phyloP scores from a whole-genome alignment of 805 yeast genomes.

The Wickerhamiella vanderwaltii region DNA sequence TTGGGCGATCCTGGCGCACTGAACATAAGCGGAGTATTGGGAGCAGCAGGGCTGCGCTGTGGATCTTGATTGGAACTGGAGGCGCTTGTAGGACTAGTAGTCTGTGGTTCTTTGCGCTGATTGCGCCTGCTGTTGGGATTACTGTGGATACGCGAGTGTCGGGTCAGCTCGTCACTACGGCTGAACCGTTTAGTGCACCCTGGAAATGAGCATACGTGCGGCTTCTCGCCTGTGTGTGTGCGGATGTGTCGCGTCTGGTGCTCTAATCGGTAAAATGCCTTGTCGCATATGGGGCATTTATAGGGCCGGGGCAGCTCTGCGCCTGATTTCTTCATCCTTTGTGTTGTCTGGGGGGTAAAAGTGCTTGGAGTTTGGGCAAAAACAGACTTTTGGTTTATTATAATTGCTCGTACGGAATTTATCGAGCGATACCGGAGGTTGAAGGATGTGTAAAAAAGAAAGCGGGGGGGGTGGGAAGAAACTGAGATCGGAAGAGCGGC shows the following conservation, averaged over 20 bases:
- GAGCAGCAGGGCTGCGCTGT: constrained; percentile 5
- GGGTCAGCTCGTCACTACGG: constrained; percentile 72
- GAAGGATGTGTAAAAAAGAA: too few relatives aligned
- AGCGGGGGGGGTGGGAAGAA: background rate
- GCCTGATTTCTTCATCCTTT: constrained; percentile 6
- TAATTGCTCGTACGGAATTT: too few relatives aligned
- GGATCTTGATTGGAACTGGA: background rate
- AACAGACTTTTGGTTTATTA: background rate
- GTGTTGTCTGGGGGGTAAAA: background rate
- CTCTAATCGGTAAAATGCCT: constrained; percentile 78
- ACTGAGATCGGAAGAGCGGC: background rate
- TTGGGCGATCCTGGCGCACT: constrained; percentile 8
- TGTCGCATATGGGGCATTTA: constrained; percentile 71
- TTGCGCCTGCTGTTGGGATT: constrained; percentile 29
- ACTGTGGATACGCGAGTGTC: constrained; percentile 70
- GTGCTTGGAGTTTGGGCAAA: background rate
- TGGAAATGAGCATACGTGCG: constrained; percentile 71
- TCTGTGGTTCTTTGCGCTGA: constrained; percentile 11
- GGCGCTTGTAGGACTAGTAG: background rate
- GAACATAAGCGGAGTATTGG: constrained; percentile 7
- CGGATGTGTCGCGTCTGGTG: constrained; percentile 87
- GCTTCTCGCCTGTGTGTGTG: constrained; percentile 88
- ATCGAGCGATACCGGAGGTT: too few relatives aligned
- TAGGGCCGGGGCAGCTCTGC: constrained; percentile 49
- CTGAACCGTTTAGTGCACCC: constrained; percentile 74